phyloP scores from a whole-genome alignment of 495 filamentous ascomycete species.

The Tuber borchii region DNA sequence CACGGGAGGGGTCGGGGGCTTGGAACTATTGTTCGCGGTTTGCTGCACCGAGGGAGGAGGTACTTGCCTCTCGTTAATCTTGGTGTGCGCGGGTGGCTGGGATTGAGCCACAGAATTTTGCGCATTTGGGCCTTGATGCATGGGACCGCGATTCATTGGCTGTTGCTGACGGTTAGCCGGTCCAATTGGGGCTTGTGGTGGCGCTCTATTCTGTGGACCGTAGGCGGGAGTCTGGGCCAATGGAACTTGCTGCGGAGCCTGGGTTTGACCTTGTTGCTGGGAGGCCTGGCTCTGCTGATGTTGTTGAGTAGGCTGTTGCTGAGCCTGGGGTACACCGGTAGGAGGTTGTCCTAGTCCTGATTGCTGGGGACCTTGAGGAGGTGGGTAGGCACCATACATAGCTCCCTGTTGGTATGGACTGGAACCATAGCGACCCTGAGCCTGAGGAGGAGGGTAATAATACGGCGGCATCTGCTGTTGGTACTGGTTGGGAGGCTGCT shows the following conservation, averaged over 20 bases:
- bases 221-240: slow-evolving; percentile 33
- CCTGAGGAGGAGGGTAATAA: slow-evolving; percentile 33
- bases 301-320: slow-evolving; percentile 24
- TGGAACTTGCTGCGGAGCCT: slow-evolving; percentile 45
- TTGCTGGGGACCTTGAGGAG: slow-evolving; percentile 25
- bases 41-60: slow-evolving; percentile 35
- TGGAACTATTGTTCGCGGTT: slow-evolving; percentile 19
- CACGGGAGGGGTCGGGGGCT: slow-evolving; percentile 46
- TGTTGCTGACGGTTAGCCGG: slow-evolving; percentile 44
- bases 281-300: slow-evolving; percentile 15
- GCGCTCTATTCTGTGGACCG: slow-evolving; percentile 44
- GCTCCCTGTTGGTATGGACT: slow-evolving; percentile 35
- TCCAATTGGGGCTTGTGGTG: slow-evolving; percentile 53
- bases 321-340: slow-evolving; percentile 18
- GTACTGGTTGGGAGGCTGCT: slow-evolving; percentile 27
- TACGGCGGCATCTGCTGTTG: slow-evolving; percentile 35
- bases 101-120: slow-evolving; percentile 40
- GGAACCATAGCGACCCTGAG: slow-evolving; percentile 36
- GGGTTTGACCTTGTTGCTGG: slow-evolving; percentile 23
- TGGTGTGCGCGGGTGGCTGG: slow-evolving; percentile 33
- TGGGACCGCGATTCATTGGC: slow-evolving; percentile 25
- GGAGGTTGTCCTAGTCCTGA: slow-evolving; percentile 25
- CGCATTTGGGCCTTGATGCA: slow-evolving; percentile 19
- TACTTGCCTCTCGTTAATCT: slow-evolving; percentile 44
- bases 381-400: slow-evolving; percentile 40